Base-by-base conservation (phyloP, 768 basidiomycete genomes). In the Podaxis mareebaensis region DNA sequence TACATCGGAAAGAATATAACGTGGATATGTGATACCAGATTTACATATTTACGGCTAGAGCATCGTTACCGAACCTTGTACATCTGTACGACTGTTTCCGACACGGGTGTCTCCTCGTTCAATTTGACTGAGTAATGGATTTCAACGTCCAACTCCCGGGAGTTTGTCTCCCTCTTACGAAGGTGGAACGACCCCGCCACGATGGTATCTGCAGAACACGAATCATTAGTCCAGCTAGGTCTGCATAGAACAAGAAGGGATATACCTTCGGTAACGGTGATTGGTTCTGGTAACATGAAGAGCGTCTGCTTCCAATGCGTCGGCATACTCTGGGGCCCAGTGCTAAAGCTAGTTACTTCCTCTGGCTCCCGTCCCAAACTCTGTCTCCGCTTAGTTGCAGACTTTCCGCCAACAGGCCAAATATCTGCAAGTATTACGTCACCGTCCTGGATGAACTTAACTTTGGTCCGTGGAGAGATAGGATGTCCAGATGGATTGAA, bases 251-350 rank as follows among this genome's bases (percentile, higher is more conserved):
- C 22, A 5, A 3, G 2, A 33, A 33, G n/a, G 53, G 26, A 75
- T 85, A 15, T 44, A 90, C 93, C 93, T 79, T 92, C 88, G 3
- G 84, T 81, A 1, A 92, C 87, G n/a, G 74, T 70, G 58, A 98
- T 84, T 0, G 93, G 91, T 60, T 95, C 87, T 52, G 84, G 79
- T 62, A 99, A 80, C 67, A 99, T 74, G 75, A 99, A 97, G 2
- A 94, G 68, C 0, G 96, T 95, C 72, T 99, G 96, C 72, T 95
- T 95, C 96, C 96, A 99, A 73, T 99, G 96, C 28, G 96, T 99
- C 10, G 93, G 87, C 24, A 85, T 85, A 62, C 92, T 95, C 68
- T 77, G 77, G 10, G 96, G 95, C 0, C 96, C 93, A 0, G 96
- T 99, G 68, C 93, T 96, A 75, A 99, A 93, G 73, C 91, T 93